Evolutionary conservation across 306 rosid genomes (phyloP).

Genomic region (Vachellia collinsii): DNA sequence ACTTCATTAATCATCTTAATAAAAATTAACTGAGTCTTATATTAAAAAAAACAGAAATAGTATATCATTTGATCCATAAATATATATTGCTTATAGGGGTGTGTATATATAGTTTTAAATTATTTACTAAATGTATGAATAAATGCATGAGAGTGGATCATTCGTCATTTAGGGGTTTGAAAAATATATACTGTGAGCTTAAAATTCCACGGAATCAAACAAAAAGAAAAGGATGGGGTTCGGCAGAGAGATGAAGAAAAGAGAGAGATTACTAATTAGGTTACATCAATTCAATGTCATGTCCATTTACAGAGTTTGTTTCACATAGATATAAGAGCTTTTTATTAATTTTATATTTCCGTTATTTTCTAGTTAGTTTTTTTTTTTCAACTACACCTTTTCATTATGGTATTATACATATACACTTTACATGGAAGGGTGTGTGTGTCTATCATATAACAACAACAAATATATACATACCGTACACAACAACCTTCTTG

Average conservation of each 20-base stretch:
- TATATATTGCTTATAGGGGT: not conserved
- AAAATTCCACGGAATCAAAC: conserved; percentile 9
- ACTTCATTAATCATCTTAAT: too few relatives aligned
- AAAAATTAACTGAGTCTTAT: too few relatives aligned
- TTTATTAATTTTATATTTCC: not conserved
- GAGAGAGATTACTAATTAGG: not conserved
- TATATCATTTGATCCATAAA: not conserved
- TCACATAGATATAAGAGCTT: not conserved
- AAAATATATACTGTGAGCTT: not conserved
- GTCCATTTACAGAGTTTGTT: not conserved
- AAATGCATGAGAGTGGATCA: not conserved
- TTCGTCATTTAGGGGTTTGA: not conserved
- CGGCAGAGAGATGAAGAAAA: not conserved
- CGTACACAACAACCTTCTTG: not conserved
- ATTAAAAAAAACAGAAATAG: too few relatives aligned
- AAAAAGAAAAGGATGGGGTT: conserved; percentile 19
- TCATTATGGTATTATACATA: not conserved
- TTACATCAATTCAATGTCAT: conserved; percentile 35
- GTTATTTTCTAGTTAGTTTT: not conserved
- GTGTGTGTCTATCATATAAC: not conserved
- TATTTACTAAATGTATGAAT: not conserved
- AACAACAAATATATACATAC: too few relatives aligned
- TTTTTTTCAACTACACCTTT: not conserved
- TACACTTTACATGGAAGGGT: not conserved
- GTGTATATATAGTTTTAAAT: not conserved